These are phyloP conservation scores for Fusarium burgessii DNA, from an alignment of 2,329 filamentous ascomycete species.

Conservation along the genomic window DNA sequence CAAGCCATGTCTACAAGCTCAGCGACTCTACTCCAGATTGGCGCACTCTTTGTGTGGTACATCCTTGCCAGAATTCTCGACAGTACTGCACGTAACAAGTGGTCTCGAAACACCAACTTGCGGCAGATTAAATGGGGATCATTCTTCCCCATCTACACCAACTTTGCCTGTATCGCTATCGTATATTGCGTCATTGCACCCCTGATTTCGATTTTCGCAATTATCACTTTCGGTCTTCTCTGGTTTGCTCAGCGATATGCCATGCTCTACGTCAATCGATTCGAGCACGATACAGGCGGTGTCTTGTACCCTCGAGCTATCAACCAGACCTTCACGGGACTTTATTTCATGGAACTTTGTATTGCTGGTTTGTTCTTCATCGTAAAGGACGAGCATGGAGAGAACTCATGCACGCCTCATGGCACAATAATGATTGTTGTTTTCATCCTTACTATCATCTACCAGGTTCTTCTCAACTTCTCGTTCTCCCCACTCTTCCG, in stretches of 20 bases:
- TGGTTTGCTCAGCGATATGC: conserved; percentile 98
- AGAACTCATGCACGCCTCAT: conserved; percentile 76
- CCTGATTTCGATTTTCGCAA: conserved; percentile 90
- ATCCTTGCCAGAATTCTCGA: conserved; percentile 84
- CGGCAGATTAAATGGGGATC: conserved; percentile 87
- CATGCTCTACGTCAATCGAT: conserved; percentile 93
- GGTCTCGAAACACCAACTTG: conserved; percentile 83
- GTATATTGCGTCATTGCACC: conserved; percentile 92
- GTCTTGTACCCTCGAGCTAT: conserved; percentile 91
- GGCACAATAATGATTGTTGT: conserved; percentile 87
- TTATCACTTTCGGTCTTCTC: conserved; percentile 89
- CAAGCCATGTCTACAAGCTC: conserved; percentile 93
- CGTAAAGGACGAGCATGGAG: conserved; percentile 66
- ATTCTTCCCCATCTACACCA: conserved; percentile 96
- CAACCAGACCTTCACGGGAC: conserved; percentile 93
- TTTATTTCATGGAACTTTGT: conserved; percentile 95
- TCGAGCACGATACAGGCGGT: conserved; percentile 90
- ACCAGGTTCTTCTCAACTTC: conserved; percentile 82
- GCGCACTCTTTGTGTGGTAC: conserved; percentile 84
- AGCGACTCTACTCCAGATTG: conserved; percentile 86
- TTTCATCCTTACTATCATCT: conserved; percentile 76
- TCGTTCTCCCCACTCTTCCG: conserved; percentile 88
- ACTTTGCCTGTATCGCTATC: conserved; percentile 91
- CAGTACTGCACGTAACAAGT: conserved; percentile 85
- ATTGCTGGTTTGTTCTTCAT: conserved; percentile 92